Evolutionary conservation across 1,139 yeast genomes (phyloP).

Genomic region (Geotrichum aggregatum): DNA sequence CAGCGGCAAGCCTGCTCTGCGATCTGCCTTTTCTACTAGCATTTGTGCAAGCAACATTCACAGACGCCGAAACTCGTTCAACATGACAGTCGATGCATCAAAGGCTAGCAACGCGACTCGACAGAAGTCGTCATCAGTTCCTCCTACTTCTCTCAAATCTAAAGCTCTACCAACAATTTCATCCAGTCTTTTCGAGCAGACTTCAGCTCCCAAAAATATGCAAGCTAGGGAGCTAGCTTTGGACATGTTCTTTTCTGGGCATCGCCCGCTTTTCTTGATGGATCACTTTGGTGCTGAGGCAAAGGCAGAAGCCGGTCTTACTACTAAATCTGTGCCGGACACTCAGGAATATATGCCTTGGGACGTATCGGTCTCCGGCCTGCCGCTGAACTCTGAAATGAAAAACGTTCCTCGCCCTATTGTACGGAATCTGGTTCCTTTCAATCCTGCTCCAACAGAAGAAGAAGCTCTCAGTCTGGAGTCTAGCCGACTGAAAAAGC

Average conservation of each 20-base stretch:
- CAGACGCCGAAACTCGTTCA: slow-evolving; percentile 20
- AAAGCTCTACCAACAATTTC: slow-evolving; percentile 9
- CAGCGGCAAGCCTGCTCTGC: slow-evolving; percentile 1
- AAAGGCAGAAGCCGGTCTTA: neutral
- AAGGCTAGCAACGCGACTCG: slow-evolving; percentile 13
- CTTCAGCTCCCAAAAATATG: slow-evolving; percentile 15
- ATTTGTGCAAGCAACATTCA: neutral
- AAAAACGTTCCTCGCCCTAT: slow-evolving; percentile 26
- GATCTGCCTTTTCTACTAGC: slow-evolving; percentile 10
- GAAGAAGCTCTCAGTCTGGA: slow-evolving; percentile 20
- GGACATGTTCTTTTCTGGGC: slow-evolving; percentile 34
- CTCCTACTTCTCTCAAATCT: slow-evolving; percentile 18
- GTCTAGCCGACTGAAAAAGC: slow-evolving; percentile 17
- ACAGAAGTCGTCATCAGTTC: slow-evolving; percentile 20
- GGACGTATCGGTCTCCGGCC: slow-evolving; percentile 27
- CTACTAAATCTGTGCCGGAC: slow-evolving; percentile 12
- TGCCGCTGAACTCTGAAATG: slow-evolving; percentile 26
- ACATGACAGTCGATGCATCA: slow-evolving; percentile 10
- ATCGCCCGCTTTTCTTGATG: slow-evolving; percentile 33
- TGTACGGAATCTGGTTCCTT: slow-evolving; percentile 25
- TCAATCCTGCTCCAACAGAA: slow-evolving; percentile 21
- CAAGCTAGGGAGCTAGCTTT: slow-evolving; percentile 28
- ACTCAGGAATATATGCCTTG: slow-evolving; percentile 24
- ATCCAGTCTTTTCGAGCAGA: slow-evolving; percentile 14
- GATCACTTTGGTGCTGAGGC: slow-evolving; percentile 18